Conservation (phyloP, 164 flowering plant species). For the Kingdonia uniflora region DNA sequence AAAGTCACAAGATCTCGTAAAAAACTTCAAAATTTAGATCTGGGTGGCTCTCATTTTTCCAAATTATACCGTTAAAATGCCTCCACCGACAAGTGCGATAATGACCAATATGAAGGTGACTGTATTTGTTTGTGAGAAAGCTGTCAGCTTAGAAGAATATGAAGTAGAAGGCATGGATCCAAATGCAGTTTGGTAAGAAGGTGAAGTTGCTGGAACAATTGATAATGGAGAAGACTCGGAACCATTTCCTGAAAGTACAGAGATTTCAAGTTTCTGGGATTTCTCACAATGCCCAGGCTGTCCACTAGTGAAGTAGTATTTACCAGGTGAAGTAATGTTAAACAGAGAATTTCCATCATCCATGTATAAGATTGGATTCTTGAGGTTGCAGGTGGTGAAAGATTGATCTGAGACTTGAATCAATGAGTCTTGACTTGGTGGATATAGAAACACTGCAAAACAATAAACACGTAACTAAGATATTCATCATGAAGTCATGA, state of each 20-base stretch:
- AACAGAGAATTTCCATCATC: conserved; percentile 79
- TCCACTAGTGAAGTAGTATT: conserved; percentile 82
- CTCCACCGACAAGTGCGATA: conserved; percentile 10
- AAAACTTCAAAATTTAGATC: not conserved
- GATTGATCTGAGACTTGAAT: conserved; percentile 57
- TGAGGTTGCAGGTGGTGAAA: conserved; percentile 57
- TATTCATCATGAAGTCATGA: too few relatives aligned
- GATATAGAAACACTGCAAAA: conserved; percentile 73
- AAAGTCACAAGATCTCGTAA: not conserved
- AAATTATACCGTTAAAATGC: conserved; percentile 8
- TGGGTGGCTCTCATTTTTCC: conserved; percentile 2
- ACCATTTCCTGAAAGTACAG: conserved; percentile 42
- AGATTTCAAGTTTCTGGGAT: conserved; percentile 62
- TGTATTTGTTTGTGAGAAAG: conserved; percentile 7
- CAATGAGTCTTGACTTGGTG: conserved; percentile 95
- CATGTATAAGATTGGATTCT: conserved; percentile 68
- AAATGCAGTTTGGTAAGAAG: conserved; percentile 67
- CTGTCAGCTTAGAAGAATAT: conserved; percentile 21
- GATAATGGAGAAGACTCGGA: conserved; percentile 25
- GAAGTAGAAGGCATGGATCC: conserved; percentile 55
- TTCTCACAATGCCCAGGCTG: conserved; percentile 60
- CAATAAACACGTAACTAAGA: not conserved
- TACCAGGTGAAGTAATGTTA: conserved; percentile 59
- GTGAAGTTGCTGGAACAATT: conserved; percentile 30
- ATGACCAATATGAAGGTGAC: conserved; percentile 15